These are phyloP conservation scores for Hordeum marinum DNA, from an alignment of 176 grass and related monocot genomes.

Conservation along the genomic window DNA sequence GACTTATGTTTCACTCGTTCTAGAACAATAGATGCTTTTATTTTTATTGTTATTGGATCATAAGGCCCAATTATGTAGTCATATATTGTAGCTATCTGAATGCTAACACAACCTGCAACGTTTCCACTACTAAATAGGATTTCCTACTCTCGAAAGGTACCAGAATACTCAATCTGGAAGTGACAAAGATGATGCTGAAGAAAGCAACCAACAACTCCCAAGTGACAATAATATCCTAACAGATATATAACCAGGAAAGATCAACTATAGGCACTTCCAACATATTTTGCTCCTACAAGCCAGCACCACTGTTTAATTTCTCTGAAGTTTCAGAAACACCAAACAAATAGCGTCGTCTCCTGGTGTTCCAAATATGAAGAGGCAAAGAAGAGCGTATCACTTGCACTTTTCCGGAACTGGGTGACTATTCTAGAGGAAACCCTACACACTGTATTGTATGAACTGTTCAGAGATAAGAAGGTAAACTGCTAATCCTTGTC, in stretches of 20 bases:
- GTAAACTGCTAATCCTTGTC: conserved; percentile 7
- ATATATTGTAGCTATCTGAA: not conserved
- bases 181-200: not conserved
- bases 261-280: not conserved
- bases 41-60: not conserved
- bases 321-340: not conserved
- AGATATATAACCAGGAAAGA: not conserved
- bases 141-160: not conserved
- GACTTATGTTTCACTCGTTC: not conserved
- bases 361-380: not conserved
- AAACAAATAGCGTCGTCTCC: not conserved
- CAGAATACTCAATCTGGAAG: not conserved
- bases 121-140: not conserved
- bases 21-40: not conserved
- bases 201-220: not conserved
- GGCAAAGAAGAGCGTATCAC: not conserved
- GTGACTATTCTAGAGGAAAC: not conserved
- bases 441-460: not conserved
- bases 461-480: not conserved
- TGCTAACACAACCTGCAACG: not conserved
- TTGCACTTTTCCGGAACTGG: not conserved
- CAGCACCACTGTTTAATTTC: not conserved
- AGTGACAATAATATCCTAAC: not conserved
- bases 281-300: not conserved
- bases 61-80: not conserved